phyloP scores from a whole-genome alignment of 768 basidiomycete species.

The Lactarius vividus region DNA sequence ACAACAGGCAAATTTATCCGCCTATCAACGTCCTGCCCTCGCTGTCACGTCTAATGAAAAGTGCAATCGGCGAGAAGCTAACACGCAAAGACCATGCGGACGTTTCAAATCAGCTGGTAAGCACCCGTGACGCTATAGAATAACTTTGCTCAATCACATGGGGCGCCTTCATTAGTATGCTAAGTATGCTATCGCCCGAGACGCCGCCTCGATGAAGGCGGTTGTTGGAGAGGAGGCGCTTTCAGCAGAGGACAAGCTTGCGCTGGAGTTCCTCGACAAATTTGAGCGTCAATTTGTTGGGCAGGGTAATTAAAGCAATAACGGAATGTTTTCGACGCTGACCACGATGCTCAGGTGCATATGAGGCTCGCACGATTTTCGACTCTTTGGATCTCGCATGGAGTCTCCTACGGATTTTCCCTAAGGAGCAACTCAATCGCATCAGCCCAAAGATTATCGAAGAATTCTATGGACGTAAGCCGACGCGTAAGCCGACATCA shows the following conservation, averaged over 20 bases:
- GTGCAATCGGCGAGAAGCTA: conserved; percentile 95
- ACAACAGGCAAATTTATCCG: conserved; percentile 97
- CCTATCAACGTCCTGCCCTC: conserved; percentile 99
- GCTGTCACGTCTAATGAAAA: conserved; percentile 99
- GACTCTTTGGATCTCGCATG: conserved; percentile 97
- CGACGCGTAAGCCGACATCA: conserved; percentile 58
- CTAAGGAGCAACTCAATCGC: conserved; percentile 96
- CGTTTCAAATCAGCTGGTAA: conserved; percentile 95
- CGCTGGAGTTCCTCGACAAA: conserved; percentile 95
- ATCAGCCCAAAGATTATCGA: conserved; percentile 95
- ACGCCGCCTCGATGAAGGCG: conserved; percentile 98
- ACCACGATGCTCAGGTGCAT: conserved; percentile 59
- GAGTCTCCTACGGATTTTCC: conserved; percentile 96
- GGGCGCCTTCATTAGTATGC: conserved; percentile 63
- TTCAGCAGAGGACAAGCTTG: conserved; percentile 92
- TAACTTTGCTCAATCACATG: conserved; percentile 25
- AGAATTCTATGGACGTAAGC: conserved; percentile 89
- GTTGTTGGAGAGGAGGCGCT: conserved; percentile 98
- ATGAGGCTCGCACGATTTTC: conserved; percentile 94
- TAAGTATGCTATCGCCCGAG: conserved; percentile 96
- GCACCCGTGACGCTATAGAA: conserved; percentile 33
- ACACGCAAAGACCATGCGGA: conserved; percentile 99
- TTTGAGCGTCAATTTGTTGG: conserved; percentile 98
- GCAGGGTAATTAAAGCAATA: conserved; percentile 60
- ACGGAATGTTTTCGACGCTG: neutral